Percentiles rank a stretch among this genome's conserved stretches.
Conservation (phyloP, 352 stramenopile genomes). For the Pilasporangium apinafurcum region DNA sequence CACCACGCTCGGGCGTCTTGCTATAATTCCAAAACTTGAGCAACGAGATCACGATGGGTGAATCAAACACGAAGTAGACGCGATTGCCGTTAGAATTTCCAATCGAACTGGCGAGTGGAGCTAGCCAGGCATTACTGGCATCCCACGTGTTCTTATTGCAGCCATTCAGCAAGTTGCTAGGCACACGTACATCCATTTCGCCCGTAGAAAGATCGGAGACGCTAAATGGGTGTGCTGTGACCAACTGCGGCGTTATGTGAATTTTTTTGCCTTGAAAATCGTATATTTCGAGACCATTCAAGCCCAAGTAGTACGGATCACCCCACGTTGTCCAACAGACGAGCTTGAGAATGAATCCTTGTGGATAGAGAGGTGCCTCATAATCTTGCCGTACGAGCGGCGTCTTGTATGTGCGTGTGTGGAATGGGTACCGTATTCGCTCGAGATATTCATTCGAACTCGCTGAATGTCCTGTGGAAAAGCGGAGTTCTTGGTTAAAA, state of each 20-base stretch:
- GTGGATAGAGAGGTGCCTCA: slow-evolving; percentile 72
- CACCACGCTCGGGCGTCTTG: slow-evolving; percentile 79
- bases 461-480: slow-evolving; percentile 11
- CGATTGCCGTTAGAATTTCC: slow-evolving; percentile 48
- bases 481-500: slow-evolving; percentile 63
- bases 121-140: slow-evolving; percentile 63
- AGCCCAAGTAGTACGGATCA: slow-evolving; percentile 77
- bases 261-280: slow-evolving; percentile 44
- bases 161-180: slow-evolving; percentile 58
- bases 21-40: slow-evolving; percentile 90
- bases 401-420: slow-evolving; percentile 50
- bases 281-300: slow-evolving; percentile 80
- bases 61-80: slow-evolving; percentile 70
- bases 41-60: slow-evolving; percentile 62
- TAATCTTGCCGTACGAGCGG: slow-evolving; percentile 83
- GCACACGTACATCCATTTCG: slow-evolving; percentile 26
- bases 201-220: slow-evolving; percentile 33
- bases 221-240: slow-evolving; percentile 53
- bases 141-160: slow-evolving; percentile 76
- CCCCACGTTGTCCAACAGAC: slow-evolving; percentile 79
- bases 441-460: slow-evolving; percentile 19
- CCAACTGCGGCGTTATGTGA: slow-evolving; percentile 15
- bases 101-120: slow-evolving; percentile 64
- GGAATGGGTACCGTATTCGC: slow-evolving; percentile 34
- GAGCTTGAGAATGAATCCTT: slow-evolving; percentile 84